A percentile compares a stretch with the other conserved stretches of the same genome.
Evolutionary conservation across 2,329 filamentous ascomycete genomes (phyloP).

Genomic region (Corynespora cassiicola): DNA sequence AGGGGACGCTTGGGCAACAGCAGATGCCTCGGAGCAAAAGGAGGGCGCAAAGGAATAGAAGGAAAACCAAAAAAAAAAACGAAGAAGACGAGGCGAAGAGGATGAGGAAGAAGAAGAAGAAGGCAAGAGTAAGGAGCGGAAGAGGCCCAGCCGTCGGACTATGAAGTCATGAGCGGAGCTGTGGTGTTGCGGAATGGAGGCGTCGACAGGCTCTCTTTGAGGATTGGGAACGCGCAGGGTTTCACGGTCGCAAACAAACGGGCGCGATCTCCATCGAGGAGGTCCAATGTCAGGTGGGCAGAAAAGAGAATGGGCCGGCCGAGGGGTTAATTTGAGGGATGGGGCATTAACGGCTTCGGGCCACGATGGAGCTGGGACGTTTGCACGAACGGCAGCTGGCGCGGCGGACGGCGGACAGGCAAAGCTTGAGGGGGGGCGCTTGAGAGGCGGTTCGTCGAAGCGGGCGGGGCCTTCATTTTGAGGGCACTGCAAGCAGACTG

Average conservation of each 20-base stretch:
- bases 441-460: not conserved
- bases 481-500: not conserved
- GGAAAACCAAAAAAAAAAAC: slow-evolving; percentile 10
- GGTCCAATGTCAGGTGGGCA: slow-evolving; percentile 7
- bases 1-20: too few relatives aligned
- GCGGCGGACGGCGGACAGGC: too few relatives aligned
- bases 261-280: slow-evolving; percentile 36
- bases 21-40: slow-evolving; percentile 14
- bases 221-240: slow-evolving; percentile 23
- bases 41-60: slow-evolving; percentile 31
- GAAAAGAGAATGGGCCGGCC: slow-evolving; percentile 4
- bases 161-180: slow-evolving; percentile 11
- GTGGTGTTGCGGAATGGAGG: slow-evolving; percentile 18
- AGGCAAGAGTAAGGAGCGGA: slow-evolving; percentile 6
- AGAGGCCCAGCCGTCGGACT: slow-evolving; percentile 3
- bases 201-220: too few relatives aligned
- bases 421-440: too few relatives aligned
- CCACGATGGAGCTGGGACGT: slow-evolving; percentile 7
- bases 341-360: slow-evolving; percentile 7
- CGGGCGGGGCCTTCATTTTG: not conserved
- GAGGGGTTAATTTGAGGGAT: slow-evolving; percentile 16
- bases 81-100: slow-evolving; percentile 10
- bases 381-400: too few relatives aligned
- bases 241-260: slow-evolving; percentile 33
- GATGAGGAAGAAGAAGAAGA: slow-evolving; percentile 18